Evolutionary conservation across 352 stramenopile species (phyloP), one percentile per base, ranked within the genome.

Genomic region (Detonula confervacea): DNA sequence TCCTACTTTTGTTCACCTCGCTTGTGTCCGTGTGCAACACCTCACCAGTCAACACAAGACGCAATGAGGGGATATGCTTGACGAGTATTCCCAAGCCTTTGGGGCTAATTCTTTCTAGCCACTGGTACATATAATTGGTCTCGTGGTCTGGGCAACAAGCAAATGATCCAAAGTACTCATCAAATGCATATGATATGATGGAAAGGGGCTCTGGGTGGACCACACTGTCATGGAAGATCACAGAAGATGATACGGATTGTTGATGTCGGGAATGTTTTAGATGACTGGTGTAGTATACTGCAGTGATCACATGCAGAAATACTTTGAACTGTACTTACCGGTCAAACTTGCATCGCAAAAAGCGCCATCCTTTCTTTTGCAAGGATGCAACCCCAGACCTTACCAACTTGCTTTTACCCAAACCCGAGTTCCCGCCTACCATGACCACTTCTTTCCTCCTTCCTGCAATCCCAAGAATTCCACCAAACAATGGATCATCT

Each of bases 341-440:
- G 52, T 80, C 72, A 66, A 75, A 80, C 46, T 80, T 73, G 35
- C 72, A 71, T 24, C 22, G 27, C 37, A 81, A 55, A 66, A 72
- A 81, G n/a, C 55, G 30, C 73, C 73, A 76, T 8, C 73, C 73
- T 25, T 37, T 60, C 18, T 77, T 63, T 30, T 73, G 56, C 24
- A 81, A 68, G 11, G n/a, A 14, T 42, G 22, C 35, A 1, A 52
- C 55, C 1, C 42, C 57, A 39, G 57, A 51, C 52, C 52, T 66
- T 0, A 81, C 73, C 11, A 81, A 44, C 16, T 47, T 27, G 51
- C 49, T 73, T 42, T 81, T 81, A 18, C 65, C 73, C 22, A 59
- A 11, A 8, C 73, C 73, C 9, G 65, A 57, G 16, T 63, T 16
- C 22, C 73, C 73, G 14, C 56, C 55, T 4, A 77, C 56, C 64